Conservation (phyloP, 2,329 filamentous ascomycete genomes). For the Exophiala spinifera region DNA sequence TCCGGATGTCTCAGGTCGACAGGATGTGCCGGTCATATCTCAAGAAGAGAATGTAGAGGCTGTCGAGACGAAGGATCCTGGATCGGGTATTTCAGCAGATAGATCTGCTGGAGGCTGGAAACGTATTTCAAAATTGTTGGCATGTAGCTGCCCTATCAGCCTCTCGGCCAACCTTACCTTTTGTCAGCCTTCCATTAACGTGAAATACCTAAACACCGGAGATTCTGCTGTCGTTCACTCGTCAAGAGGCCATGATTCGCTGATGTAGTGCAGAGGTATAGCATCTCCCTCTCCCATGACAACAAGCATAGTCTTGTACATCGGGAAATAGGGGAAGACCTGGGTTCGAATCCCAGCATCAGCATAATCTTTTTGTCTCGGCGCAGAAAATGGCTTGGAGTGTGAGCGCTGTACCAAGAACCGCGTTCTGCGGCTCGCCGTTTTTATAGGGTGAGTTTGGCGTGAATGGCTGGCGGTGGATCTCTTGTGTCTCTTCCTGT, state of each 20-base stretch:
- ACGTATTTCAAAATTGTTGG: too few species aligned
- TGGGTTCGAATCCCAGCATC: slow-evolving; percentile 19
- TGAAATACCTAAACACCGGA: neutral
- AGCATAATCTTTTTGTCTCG: neutral
- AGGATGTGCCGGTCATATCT: too few species aligned
- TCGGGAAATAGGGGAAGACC: slow-evolving; percentile 13
- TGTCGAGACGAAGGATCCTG: too few species aligned
- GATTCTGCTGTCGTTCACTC: neutral
- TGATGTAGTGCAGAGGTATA: slow-evolving; percentile 21
- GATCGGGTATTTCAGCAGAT: too few species aligned
- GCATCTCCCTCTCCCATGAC: slow-evolving; percentile 14
- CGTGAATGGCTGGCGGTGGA: too few species aligned
- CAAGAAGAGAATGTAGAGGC: too few species aligned
- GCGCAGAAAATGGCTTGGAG: neutral
- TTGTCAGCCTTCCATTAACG: neutral
- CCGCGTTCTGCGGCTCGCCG: too few species aligned
- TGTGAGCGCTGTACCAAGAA: neutral
- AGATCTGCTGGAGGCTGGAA: too few species aligned
- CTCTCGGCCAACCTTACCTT: neutral
- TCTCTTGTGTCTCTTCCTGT: too few species aligned
- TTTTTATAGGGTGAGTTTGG: too few species aligned
- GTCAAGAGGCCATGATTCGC: neutral
- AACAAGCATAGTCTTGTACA: neutral
- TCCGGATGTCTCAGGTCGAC: too few species aligned
- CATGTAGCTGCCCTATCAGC: neutral